Evolutionary conservation across 2,329 filamentous ascomycete species (phyloP).

Genomic region (Lachnellula arida): DNA sequence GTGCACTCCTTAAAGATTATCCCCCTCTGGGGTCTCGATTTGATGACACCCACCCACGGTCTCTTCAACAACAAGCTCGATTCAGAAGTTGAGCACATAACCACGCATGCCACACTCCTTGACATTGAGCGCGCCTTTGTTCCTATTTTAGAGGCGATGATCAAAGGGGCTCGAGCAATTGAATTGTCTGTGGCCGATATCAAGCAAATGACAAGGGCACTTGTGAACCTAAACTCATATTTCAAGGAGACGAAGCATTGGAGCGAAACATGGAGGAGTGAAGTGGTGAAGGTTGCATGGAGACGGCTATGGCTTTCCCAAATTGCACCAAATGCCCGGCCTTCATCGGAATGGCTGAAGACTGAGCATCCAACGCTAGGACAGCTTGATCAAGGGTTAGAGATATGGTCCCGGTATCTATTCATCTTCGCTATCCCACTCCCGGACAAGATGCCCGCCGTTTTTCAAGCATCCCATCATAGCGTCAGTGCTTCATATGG

Average conservation of each 20-base stretch:
- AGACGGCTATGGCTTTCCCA: slow-evolving; percentile 42
- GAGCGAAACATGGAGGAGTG: slow-evolving; percentile 43
- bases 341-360: slow-evolving; percentile 41
- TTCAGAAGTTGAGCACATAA: slow-evolving; percentile 42
- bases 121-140: slow-evolving; percentile 51
- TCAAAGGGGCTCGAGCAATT: slow-evolving; percentile 45
- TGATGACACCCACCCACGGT: slow-evolving; percentile 45
- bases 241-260: slow-evolving; percentile 40
- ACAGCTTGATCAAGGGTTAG: slow-evolving; percentile 41
- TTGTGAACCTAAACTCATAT: slow-evolving; percentile 27
- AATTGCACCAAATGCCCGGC: slow-evolving; percentile 37
- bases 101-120: slow-evolving; percentile 33
- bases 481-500: slow-evolving; percentile 57
- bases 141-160: slow-evolving; percentile 45
- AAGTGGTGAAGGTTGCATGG: slow-evolving; percentile 42
- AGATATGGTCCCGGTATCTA: slow-evolving; percentile 42
- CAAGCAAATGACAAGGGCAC: slow-evolving; percentile 31
- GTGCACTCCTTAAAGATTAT: slow-evolving; percentile 46
- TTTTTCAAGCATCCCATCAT: slow-evolving; percentile 61
- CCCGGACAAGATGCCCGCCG: slow-evolving; percentile 41
- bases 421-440: slow-evolving; percentile 45
- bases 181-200: slow-evolving; percentile 43
- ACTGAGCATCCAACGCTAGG: slow-evolving; percentile 41
- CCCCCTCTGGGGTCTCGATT: slow-evolving; percentile 47
- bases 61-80: slow-evolving; percentile 45